These are phyloP conservation scores for Aspergillus conjunctus DNA, from an alignment of 495 filamentous ascomycete genomes.

Conservation along the genomic window DNA sequence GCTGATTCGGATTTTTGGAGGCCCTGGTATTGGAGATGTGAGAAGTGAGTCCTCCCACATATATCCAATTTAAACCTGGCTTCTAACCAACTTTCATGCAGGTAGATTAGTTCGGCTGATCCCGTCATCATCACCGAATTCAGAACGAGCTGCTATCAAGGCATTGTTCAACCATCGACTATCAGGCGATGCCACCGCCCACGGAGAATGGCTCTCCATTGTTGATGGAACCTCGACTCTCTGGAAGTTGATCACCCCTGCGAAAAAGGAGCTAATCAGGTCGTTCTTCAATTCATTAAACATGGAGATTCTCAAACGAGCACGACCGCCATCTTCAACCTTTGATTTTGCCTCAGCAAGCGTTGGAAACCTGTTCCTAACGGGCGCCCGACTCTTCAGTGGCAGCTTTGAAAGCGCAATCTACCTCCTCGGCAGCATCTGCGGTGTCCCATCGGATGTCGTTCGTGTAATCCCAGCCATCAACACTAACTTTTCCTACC, in stretches of 20 bases:
- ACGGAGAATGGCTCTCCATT: constrained; percentile 82
- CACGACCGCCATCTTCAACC: constrained; percentile 69
- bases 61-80: neutral
- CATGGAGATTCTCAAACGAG: constrained; percentile 85
- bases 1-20: constrained; percentile 88
- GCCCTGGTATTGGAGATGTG: constrained; percentile 89
- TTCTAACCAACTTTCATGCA: constrained; percentile 32
- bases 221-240: constrained; percentile 76
- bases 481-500: constrained; percentile 90
- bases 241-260: constrained; percentile 74
- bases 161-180: constrained; percentile 85
- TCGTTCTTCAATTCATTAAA: constrained; percentile 87
- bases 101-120: constrained; percentile 90
- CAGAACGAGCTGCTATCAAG: constrained; percentile 73
- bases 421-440: constrained; percentile 79
- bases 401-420: constrained; percentile 82
- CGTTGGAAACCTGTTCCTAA: constrained; percentile 93
- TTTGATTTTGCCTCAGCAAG: constrained; percentile 89
- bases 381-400: constrained; percentile 77
- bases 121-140: constrained; percentile 60
- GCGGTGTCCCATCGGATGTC: constrained; percentile 66
- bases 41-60: constrained; percentile 62
- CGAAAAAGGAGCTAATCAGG: constrained; percentile 89
- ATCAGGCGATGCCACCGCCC: constrained; percentile 49
- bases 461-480: constrained; percentile 85